Evolutionary conservation across 1,284 basidiomycete species (phyloP).

Genomic region (Boletellus deceptivus): DNA sequence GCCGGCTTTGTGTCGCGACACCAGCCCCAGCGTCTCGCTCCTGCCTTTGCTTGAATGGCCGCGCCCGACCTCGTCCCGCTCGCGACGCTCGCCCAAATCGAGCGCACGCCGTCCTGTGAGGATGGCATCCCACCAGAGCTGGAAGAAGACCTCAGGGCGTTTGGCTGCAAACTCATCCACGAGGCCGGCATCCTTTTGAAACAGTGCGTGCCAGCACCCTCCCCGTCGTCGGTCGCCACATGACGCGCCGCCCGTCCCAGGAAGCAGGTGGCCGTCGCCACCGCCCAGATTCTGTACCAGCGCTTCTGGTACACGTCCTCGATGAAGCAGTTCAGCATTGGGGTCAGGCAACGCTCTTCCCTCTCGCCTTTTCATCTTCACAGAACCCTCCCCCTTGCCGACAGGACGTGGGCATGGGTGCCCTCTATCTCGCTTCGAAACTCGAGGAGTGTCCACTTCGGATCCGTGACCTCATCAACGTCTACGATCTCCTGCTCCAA

Average conservation of each 20-base stretch:
- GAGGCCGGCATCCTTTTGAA: conserved; percentile 89
- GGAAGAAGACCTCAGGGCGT: conserved; percentile 84
- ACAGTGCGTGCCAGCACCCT: conserved; percentile 58
- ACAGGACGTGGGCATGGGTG: conserved; percentile 91
- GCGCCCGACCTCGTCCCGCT: conserved; percentile 75
- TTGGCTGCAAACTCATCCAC: conserved; percentile 91
- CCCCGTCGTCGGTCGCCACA: neutral
- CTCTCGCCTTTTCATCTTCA: conserved; percentile 6
- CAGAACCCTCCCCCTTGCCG: neutral
- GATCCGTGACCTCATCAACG: conserved; percentile 92
- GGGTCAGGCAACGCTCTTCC: conserved; percentile 48
- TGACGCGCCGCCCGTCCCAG: conserved; percentile 40
- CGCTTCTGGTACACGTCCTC: conserved; percentile 97
- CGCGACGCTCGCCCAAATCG: conserved; percentile 77
- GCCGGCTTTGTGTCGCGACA: conserved; percentile 10
- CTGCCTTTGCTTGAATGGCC: conserved; percentile 20
- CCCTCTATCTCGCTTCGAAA: conserved; percentile 93
- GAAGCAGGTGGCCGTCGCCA: conserved; percentile 95
- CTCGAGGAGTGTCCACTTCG: conserved; percentile 91
- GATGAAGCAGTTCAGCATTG: conserved; percentile 89
- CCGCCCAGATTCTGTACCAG: conserved; percentile 95
- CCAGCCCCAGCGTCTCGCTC: neutral
- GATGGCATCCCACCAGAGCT: conserved; percentile 82
- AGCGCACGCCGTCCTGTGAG: conserved; percentile 72
- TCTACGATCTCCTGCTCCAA: conserved; percentile 84